phyloP scores from a whole-genome alignment of 306 rosid species.

The Macrotyloma uniflorum region DNA sequence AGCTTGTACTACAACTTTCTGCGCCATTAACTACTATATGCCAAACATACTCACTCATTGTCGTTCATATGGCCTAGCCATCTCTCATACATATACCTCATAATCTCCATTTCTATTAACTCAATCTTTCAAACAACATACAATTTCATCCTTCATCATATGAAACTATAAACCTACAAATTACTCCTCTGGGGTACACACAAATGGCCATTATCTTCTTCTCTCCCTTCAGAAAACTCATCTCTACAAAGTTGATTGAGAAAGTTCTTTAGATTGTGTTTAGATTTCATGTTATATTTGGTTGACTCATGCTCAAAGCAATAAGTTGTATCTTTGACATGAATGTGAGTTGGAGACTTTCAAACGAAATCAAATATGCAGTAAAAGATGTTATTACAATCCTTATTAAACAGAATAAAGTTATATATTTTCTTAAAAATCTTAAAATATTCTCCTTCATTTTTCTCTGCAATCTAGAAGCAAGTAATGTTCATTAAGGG shows the following conservation, averaged over 20 bases:
- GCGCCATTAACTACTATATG: neutral
- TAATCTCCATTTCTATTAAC: neutral
- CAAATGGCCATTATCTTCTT: too few species aligned
- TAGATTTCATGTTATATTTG: too few species aligned
- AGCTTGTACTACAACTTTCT: constrained; percentile 14
- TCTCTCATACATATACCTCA: neutral
- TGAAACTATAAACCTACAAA: neutral
- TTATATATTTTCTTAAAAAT: neutral
- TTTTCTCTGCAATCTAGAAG: neutral
- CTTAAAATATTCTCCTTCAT: neutral
- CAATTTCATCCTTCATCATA: neutral
- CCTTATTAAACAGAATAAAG: neutral
- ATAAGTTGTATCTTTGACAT: too few species aligned
- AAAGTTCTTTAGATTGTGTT: neutral
- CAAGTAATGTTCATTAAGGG: neutral
- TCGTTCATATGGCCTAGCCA: neutral
- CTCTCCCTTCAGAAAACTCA: neutral
- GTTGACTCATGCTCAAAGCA: too few species aligned
- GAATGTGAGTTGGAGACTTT: too few species aligned
- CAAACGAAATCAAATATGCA: too few species aligned
- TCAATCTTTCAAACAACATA: neutral
- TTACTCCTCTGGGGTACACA: neutral
- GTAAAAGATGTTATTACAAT: neutral
- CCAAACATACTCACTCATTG: neutral
- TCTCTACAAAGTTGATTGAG: neutral